These are phyloP conservation scores for Flammula alnicola DNA, from an alignment of 1,284 basidiomycete species.

Conservation along the genomic window DNA sequence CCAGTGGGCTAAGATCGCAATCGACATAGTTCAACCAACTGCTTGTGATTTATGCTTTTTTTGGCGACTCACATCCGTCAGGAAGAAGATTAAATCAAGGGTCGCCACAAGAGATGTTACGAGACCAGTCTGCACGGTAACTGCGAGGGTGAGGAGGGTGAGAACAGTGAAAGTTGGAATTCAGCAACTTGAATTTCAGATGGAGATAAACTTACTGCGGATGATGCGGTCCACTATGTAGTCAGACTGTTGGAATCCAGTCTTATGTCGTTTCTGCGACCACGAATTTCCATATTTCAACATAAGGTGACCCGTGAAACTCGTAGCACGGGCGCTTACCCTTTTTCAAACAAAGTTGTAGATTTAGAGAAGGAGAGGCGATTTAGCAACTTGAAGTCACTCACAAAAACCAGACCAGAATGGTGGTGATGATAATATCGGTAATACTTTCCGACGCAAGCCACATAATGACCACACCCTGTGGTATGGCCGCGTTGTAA, in stretches of 20 bases:
- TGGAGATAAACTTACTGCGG: conserved; percentile 36
- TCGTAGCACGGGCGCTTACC: conserved; percentile 7
- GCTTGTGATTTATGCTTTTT: background rate
- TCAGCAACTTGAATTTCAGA: background rate
- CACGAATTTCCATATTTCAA: background rate
- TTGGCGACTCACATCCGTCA: conserved; percentile 33
- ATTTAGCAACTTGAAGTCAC: conserved; percentile 22
- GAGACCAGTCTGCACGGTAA: conserved; percentile 25
- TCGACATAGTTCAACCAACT: background rate
- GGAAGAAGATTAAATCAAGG: conserved; percentile 39
- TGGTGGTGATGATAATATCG: conserved; percentile 41
- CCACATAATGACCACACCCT: conserved; percentile 36
- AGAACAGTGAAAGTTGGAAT: background rate
- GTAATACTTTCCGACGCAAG: conserved; percentile 34
- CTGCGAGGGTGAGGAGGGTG: background rate
- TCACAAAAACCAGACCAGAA: conserved; percentile 40
- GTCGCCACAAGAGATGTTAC: conserved; percentile 38
- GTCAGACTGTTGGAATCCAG: conserved; percentile 35
- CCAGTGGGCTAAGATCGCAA: conserved; percentile 30
- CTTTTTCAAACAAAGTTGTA: conserved; percentile 1
- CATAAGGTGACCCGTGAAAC: background rate
- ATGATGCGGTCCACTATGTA: conserved; percentile 43
- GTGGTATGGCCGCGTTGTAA: conserved; percentile 4
- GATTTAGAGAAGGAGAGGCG: background rate
- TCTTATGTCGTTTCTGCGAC: conserved; percentile 43